Conservation (phyloP, 257 asterid species). For the Rubia yunnanensis region DNA sequence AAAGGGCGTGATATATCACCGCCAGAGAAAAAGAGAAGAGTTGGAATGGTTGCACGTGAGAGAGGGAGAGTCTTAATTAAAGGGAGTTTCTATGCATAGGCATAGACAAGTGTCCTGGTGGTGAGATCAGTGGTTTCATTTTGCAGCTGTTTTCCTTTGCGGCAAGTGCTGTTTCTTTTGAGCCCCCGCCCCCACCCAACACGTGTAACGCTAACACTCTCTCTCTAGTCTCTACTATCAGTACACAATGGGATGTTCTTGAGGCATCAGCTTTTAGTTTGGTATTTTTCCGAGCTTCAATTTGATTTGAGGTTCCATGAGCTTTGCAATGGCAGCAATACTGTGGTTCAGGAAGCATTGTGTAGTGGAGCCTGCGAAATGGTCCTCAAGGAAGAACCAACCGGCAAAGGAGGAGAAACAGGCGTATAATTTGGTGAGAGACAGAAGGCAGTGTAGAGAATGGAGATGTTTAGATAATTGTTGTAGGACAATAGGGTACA, state of each 20-base stretch:
- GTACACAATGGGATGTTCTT: not conserved
- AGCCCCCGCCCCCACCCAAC: constrained; percentile 38
- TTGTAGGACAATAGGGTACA: constrained; percentile 55
- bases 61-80: constrained; percentile 14
- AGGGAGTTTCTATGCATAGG: constrained; percentile 20
- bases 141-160: constrained; percentile 7
- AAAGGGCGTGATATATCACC: no score
- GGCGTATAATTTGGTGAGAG: constrained; percentile 5
- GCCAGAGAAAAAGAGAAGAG: no score
- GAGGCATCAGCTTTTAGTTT: not conserved
- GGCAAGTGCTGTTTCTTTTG: constrained; percentile 15
- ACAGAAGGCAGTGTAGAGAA: constrained; percentile 17
- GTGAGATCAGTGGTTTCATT: not conserved
- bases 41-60: constrained; percentile 21
- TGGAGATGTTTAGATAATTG: constrained; percentile 64
- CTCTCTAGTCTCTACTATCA: not conserved
- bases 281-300: not conserved
- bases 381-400: constrained; percentile 15
- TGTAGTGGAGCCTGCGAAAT: constrained; percentile 39
- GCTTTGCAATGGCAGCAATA: constrained; percentile 39
- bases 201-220: constrained; percentile 29
- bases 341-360: constrained; percentile 59
- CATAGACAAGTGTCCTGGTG: constrained; percentile 27
- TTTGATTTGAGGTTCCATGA: not conserved
- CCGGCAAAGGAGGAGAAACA: constrained; percentile 4